Conservation (phyloP, 139 green algal species). For the Nannochloris sp. region DNA sequence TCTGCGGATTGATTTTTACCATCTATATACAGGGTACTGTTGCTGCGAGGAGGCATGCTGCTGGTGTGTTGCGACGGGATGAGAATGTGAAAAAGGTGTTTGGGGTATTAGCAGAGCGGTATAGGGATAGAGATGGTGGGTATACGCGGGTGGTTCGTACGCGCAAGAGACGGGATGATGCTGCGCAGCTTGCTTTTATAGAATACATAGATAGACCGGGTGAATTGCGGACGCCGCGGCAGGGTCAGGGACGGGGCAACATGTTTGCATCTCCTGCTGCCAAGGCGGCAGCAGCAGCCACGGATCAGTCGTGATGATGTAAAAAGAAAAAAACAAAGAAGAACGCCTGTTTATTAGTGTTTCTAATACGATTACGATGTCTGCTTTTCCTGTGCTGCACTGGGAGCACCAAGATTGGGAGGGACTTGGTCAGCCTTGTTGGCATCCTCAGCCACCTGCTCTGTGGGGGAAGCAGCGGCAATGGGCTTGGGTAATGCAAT, state of each 20-base stretch:
- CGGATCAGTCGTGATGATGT: background rate
- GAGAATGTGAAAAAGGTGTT: slow-evolving; percentile 81
- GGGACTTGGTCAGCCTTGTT: background rate
- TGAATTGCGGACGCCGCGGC: slow-evolving; percentile 65
- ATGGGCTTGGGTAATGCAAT: background rate
- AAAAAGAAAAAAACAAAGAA: no score
- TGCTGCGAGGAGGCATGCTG: slow-evolving; percentile 34
- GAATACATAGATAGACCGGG: slow-evolving; percentile 83
- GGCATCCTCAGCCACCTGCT: background rate
- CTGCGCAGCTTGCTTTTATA: slow-evolving; percentile 81
- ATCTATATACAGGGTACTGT: slow-evolving; percentile 48
- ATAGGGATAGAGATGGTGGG: slow-evolving; percentile 71
- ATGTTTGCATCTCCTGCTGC: slow-evolving; percentile 36
- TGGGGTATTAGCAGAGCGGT: slow-evolving; percentile 67
- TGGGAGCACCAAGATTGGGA: slow-evolving; percentile 3
- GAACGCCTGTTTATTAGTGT: no score
- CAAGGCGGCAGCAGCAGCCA: background rate
- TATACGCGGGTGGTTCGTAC: slow-evolving; percentile 81
- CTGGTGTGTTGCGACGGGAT: slow-evolving; percentile 58
- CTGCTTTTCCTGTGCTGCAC: background rate
- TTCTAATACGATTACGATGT: no score
- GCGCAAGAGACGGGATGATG: slow-evolving; percentile 53
- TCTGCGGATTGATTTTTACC: no score
- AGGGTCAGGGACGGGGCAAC: slow-evolving; percentile 11
- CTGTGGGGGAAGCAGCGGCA: background rate